phyloP scores from a whole-genome alignment of 2,329 filamentous ascomycete genomes.

The Xylaria sp. region DNA sequence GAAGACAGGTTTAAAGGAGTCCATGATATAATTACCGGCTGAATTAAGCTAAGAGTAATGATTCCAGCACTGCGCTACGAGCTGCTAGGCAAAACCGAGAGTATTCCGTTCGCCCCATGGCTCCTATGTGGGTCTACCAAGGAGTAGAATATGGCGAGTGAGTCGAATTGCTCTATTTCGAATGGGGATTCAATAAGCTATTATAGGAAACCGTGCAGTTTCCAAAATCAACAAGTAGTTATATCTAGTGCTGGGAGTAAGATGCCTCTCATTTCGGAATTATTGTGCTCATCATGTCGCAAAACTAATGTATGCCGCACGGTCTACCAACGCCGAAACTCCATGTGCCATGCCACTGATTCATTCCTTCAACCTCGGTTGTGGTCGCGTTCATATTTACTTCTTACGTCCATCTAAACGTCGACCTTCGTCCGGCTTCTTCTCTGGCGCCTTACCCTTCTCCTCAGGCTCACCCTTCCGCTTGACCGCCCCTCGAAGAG shows the following conservation, averaged over 20 bases:
- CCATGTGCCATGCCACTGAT: slow-evolving; percentile 35
- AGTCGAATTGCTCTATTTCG: too few relatives aligned
- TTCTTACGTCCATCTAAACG: slow-evolving; percentile 57
- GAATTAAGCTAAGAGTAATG: slow-evolving; percentile 1
- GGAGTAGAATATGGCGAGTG: too few relatives aligned
- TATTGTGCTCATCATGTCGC: slow-evolving; percentile 14
- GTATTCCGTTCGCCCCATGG: too few relatives aligned
- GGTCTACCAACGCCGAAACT: slow-evolving; percentile 35
- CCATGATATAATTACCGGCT: neutral
- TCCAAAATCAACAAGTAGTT: neutral
- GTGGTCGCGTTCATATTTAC: slow-evolving; percentile 18
- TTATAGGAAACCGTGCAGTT: too few relatives aligned
- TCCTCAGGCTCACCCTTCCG: slow-evolving; percentile 70
- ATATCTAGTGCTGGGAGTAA: neutral
- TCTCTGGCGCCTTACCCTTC: slow-evolving; percentile 59
- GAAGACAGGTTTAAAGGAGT: neutral
- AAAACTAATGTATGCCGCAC: slow-evolving; percentile 20
- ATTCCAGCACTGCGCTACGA: neutral
- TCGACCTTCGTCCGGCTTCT: slow-evolving; percentile 59
- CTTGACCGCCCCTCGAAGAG: slow-evolving; percentile 75
- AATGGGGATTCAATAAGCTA: too few relatives aligned
- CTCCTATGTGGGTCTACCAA: too few relatives aligned
- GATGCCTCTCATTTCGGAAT: slow-evolving; percentile 1
- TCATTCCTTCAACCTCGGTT: neutral
- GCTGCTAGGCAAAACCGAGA: neutral